Percentiles rank a stretch among this genome's conserved stretches.
These are phyloP conservation scores for Graphilbum ipis-grandicollis DNA, from an alignment of 2,329 filamentous ascomycete genomes.

Conservation along the genomic window DNA sequence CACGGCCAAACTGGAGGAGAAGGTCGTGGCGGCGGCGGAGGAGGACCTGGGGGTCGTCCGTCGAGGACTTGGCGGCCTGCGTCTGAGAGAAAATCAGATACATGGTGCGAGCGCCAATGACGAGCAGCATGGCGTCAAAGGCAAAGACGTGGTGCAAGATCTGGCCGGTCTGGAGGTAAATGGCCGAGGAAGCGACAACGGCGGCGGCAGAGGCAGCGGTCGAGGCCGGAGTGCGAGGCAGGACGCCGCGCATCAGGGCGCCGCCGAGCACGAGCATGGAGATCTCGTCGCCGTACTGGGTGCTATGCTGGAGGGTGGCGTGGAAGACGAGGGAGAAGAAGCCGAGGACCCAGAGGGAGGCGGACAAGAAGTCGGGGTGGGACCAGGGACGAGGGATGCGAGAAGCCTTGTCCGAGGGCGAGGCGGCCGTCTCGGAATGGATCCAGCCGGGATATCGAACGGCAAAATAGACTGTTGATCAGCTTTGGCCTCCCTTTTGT, in stretches of 20 bases:
- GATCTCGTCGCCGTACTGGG: slow-evolving; percentile 36
- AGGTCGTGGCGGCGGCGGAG: slow-evolving; percentile 8
- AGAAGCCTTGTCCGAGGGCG: neutral
- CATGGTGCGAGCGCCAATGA: slow-evolving; percentile 16
- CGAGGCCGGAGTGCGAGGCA: slow-evolving; percentile 24
- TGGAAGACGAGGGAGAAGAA: slow-evolving; percentile 26
- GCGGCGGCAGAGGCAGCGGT: slow-evolving; percentile 20
- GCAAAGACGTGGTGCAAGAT: slow-evolving; percentile 25
- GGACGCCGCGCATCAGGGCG: slow-evolving; percentile 31
- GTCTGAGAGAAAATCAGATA: no score
- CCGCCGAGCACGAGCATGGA: slow-evolving; percentile 38
- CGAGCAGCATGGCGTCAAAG: slow-evolving; percentile 17
- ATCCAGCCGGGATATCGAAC: slow-evolving; percentile 17
- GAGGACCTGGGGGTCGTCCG: no score
- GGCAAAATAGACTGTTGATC: slow-evolving; percentile 21
- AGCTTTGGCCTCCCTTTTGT: no score
- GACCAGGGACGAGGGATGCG: slow-evolving; percentile 4
- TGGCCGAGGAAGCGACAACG: slow-evolving; percentile 20
- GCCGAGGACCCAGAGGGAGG: slow-evolving; percentile 23
- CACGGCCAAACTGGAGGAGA: slow-evolving; percentile 1
- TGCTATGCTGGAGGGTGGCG: slow-evolving; percentile 22
- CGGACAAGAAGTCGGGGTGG: slow-evolving; percentile 22
- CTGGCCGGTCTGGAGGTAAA: slow-evolving; percentile 23
- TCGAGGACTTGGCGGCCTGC: no score
- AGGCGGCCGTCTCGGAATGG: slow-evolving; percentile 9